Evolutionary conservation across 2,329 filamentous ascomycete genomes (phyloP).

Genomic region (Fonsecaea nubica): DNA sequence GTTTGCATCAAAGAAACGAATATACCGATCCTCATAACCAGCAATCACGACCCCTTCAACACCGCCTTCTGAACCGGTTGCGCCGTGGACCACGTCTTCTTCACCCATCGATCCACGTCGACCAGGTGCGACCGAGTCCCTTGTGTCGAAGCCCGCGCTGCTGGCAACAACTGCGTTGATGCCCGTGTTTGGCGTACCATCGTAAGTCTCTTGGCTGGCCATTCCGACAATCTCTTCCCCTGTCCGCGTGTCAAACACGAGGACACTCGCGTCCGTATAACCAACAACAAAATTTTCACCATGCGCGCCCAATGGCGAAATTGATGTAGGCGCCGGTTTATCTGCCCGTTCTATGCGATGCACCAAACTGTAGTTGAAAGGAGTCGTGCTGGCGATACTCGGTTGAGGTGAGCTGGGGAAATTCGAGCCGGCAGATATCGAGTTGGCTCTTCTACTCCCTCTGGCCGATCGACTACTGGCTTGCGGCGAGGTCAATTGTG

Average conservation of each 20-base stretch:
- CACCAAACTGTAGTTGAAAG: slow-evolving; percentile 85
- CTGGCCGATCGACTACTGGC: slow-evolving; percentile 71
- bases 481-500: slow-evolving; percentile 81
- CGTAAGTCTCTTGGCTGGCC: slow-evolving; percentile 93
- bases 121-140: slow-evolving; percentile 65
- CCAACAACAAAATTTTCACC: slow-evolving; percentile 93
- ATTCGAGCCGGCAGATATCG: slow-evolving; percentile 90
- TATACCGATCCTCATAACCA: slow-evolving; percentile 94
- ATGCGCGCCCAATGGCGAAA: slow-evolving; percentile 80
- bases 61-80: slow-evolving; percentile 80
- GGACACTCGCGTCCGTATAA: slow-evolving; percentile 85
- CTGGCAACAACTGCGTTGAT: slow-evolving; percentile 93
- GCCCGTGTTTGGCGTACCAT: slow-evolving; percentile 79
- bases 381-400: slow-evolving; percentile 80
- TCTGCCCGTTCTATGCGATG: slow-evolving; percentile 80
- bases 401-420: slow-evolving; percentile 91
- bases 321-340: slow-evolving; percentile 79
- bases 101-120: slow-evolving; percentile 72
- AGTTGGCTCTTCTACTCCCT: slow-evolving; percentile 84
- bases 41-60: slow-evolving; percentile 95
- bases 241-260: slow-evolving; percentile 90
- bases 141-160: slow-evolving; percentile 76
- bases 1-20: slow-evolving; percentile 97
- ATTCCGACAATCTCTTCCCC: slow-evolving; percentile 92
- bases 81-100: slow-evolving; percentile 75